Conservation (phyloP, 345 rosid genomes). For the Noccaea bulbosa region DNA sequence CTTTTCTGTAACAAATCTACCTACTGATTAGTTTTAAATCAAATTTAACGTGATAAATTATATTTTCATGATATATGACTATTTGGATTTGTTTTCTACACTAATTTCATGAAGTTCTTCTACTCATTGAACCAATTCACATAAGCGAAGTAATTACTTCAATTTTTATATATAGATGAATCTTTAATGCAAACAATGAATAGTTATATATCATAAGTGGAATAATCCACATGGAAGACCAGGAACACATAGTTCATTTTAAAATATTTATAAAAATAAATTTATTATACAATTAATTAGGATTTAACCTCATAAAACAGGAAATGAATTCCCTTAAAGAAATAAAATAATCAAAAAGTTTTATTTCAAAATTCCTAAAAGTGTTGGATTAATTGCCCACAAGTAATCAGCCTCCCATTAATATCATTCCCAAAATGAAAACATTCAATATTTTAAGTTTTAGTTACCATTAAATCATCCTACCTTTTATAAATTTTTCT, state of each 20-base stretch:
- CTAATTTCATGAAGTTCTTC: background rate
- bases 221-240: background rate
- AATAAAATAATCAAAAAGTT: background rate
- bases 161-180: background rate
- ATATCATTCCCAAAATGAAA: conserved; percentile 7
- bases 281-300: background rate
- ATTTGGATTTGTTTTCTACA: conserved; percentile 24
- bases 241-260: too few relatives aligned
- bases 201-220: background rate
- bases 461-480: conserved; percentile 4
- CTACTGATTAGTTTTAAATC: background rate
- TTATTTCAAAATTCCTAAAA: background rate
- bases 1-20: background rate
- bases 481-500: background rate
- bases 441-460: background rate
- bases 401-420: conserved; percentile 20
- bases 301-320: background rate
- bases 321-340: background rate
- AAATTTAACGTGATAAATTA: conserved; percentile 1
- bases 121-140: background rate
- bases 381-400: background rate
- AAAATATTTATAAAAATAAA: too few relatives aligned
- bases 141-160: background rate
- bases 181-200: conserved; percentile 5
- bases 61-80: conserved; percentile 10